Evolutionary conservation across 805 yeast species (phyloP), one percentile per base, ranked within the genome.

Genomic region (Nematodospora valgi): DNA sequence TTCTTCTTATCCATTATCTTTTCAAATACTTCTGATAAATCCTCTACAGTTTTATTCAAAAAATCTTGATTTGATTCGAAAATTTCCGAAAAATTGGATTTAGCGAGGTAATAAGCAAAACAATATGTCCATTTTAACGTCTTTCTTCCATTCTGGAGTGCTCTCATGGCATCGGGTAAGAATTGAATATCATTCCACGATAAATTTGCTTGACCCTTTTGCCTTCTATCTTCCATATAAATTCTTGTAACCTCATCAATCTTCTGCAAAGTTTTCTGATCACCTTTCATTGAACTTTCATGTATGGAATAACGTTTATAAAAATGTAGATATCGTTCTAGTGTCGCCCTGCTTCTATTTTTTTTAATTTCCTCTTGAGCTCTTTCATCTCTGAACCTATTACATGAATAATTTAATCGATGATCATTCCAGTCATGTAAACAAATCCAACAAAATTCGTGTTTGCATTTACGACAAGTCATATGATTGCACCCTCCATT

Each of bases 401-500:
- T 77, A 53, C 98, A 91, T 39, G 77, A 75, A 57, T 78, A 88
- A 27, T 67, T 62, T 19, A 70, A 65, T 3, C 78, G 78, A 60
- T 91, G 98, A 11, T 59, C 60, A 0, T 54, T 49, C 98, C 98
- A 91, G 22, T 67, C 73, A 3, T 80, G 80, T 42, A 76, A 55
- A 58, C 98, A 93, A 25, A 89, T 78, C 98, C 98, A 93, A 58
- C 98, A 93, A 53, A 88, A 93, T 54, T 89, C 86, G 54, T 76
- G 60, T 9, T 56, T 52, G 57, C 98, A 93, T 39, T 78, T 80
- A 3, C 75, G 67, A 57, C 98, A 93, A 1, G 79, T 73, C 96
- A 93, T 91, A 60, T 93, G 98, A 59, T 91, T 91, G 62, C 98
- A 93, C 0, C 98, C 98, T 15, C 97, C 98, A 53, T 84, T 84